Conservation (phyloP, 176 grass and related monocot genomes). For the Dactylis glomerata region DNA sequence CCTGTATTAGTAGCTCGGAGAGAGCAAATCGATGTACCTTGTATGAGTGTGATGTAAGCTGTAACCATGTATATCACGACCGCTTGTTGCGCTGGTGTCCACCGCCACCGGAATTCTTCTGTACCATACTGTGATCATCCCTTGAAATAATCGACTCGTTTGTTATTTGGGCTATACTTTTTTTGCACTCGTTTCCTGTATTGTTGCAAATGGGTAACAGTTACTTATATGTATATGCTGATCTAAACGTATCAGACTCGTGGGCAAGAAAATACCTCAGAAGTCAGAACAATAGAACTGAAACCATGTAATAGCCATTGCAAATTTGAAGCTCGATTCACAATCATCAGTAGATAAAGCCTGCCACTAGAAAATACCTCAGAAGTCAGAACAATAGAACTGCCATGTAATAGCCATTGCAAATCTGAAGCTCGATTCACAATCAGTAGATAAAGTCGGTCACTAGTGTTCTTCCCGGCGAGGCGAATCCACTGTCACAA, state of each 20-base stretch:
- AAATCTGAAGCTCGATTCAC: too few species aligned
- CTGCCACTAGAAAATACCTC: too few species aligned
- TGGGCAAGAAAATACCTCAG: neutral
- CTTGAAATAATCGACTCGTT: neutral
- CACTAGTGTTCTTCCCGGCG: too few species aligned
- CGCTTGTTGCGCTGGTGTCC: neutral
- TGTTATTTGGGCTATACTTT: neutral
- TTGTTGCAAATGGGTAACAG: neutral
- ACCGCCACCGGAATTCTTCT: neutral
- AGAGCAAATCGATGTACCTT: constrained; percentile 25
- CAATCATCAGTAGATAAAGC: too few species aligned
- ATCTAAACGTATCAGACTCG: neutral
- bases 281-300: too few species aligned
- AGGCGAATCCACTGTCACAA: too few species aligned
- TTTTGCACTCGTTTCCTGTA: neutral
- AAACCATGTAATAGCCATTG: too few species aligned
- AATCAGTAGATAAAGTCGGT: too few species aligned
- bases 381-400: too few species aligned
- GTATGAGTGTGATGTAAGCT: neutral
- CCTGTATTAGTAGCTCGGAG: constrained; percentile 3
- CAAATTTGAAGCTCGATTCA: too few species aligned
- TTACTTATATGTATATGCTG: neutral
- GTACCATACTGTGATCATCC: neutral
- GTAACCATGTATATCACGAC: neutral
- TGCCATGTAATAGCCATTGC: too few species aligned